Evolutionary conservation across 2,329 filamentous ascomycete species (phyloP).

Genomic region (Tolypocladium pustulatum): DNA sequence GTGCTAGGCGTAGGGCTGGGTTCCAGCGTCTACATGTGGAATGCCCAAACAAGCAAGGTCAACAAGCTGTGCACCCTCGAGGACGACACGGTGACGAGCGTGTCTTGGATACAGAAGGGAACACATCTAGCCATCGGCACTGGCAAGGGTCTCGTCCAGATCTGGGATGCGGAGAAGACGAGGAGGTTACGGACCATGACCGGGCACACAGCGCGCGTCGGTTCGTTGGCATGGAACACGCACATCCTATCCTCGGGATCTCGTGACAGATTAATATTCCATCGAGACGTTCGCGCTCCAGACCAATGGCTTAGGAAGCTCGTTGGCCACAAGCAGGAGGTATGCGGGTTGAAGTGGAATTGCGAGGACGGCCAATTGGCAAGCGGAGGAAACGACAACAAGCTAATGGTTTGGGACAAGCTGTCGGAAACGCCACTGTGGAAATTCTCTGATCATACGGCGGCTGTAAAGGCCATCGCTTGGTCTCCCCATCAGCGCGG

Average conservation of each 20-base stretch:
- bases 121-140: constrained; percentile 95
- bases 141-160: constrained; percentile 87
- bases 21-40: constrained; percentile 97
- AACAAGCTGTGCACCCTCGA: constrained; percentile 88
- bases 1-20: constrained; percentile 87
- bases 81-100: constrained; percentile 91
- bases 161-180: constrained; percentile 88
- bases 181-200: constrained; percentile 90
- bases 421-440: constrained; percentile 83
- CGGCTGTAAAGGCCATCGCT: constrained; percentile 92
- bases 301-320: constrained; percentile 84
- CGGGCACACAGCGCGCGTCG: constrained; percentile 86
- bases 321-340: constrained; percentile 93
- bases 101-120: constrained; percentile 96
- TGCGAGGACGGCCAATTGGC: constrained; percentile 90
- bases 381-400: constrained; percentile 96
- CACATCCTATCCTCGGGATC: constrained; percentile 96
- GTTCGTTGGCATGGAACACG: constrained; percentile 93
- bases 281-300: constrained; percentile 86
- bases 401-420: constrained; percentile 97
- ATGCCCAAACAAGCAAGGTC: constrained; percentile 80
- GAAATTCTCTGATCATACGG: constrained; percentile 90
- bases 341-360: constrained; percentile 96
- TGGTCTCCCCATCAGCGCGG: constrained; percentile 97
- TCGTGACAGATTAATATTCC: constrained; percentile 84